Evolutionary conservation across 1,284 basidiomycete species (phyloP).

Genomic region (Trametes hirsuta): DNA sequence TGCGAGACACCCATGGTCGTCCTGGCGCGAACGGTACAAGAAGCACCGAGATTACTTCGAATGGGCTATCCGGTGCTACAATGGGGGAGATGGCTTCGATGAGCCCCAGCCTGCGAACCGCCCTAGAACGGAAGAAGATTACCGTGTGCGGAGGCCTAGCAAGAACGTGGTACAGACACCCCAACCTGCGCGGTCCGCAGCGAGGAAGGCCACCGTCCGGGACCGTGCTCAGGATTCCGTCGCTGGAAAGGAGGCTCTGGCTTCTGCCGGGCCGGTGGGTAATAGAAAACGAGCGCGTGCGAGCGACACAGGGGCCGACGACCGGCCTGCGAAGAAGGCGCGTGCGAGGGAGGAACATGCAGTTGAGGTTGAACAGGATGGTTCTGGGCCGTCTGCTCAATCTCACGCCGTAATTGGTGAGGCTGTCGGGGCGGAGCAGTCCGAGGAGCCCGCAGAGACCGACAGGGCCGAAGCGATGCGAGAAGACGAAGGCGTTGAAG

Average conservation of each 20-base stretch:
- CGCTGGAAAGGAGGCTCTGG: background rate
- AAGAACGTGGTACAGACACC: background rate
- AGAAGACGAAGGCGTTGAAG: constrained; percentile 1
- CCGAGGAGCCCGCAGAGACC: background rate
- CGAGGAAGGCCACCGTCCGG: background rate
- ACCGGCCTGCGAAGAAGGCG: constrained; percentile 16
- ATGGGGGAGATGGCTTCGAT: background rate
- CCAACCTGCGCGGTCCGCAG: background rate
- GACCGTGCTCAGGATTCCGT: no score
- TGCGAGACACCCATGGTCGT: constrained; percentile 71
- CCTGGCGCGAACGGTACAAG: constrained; percentile 79
- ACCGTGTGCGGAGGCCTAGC: background rate
- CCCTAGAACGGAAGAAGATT: constrained; percentile 7
- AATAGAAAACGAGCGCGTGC: background rate
- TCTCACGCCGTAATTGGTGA: background rate
- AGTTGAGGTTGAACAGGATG: background rate
- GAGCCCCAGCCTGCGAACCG: background rate
- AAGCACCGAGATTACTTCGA: constrained; percentile 65
- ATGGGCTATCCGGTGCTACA: constrained; percentile 6
- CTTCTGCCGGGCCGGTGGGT: background rate
- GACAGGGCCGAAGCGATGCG: background rate
- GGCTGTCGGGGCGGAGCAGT: background rate
- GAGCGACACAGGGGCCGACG: background rate
- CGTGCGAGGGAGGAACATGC: constrained; percentile 17
- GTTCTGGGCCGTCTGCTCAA: background rate